phyloP scores from a whole-genome alignment of 2,329 filamentous ascomycete species.

The Penicillium polonicum region DNA sequence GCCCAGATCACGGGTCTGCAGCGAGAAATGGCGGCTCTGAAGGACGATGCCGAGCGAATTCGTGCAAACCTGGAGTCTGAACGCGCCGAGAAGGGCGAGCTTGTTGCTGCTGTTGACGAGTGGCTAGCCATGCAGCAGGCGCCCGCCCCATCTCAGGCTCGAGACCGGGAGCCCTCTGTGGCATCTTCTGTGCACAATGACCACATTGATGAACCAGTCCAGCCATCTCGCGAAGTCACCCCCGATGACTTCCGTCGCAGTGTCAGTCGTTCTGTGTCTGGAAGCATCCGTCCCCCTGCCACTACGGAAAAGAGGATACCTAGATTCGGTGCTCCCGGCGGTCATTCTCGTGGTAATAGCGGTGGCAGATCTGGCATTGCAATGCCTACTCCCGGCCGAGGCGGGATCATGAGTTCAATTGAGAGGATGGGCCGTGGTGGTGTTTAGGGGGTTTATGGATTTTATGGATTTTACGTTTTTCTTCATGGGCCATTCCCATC shows the following conservation, averaged over 20 bases:
- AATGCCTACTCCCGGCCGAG: conserved; percentile 50
- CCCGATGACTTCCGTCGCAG: conserved; percentile 25
- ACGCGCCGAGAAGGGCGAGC: conserved; percentile 50
- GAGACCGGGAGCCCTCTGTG: conserved; percentile 19
- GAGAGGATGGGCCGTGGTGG: conserved; percentile 73
- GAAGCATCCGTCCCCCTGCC: conserved; percentile 34
- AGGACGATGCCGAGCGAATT: conserved; percentile 66
- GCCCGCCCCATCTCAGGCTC: conserved; percentile 10
- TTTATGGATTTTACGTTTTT: background rate
- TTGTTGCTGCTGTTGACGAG: conserved; percentile 49
- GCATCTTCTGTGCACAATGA: conserved; percentile 14
- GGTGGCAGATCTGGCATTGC: conserved; percentile 39
- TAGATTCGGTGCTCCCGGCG: conserved; percentile 32
- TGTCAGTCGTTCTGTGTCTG: conserved; percentile 29
- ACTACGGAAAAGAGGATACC: conserved; percentile 33
- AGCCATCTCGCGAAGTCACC: conserved; percentile 15
- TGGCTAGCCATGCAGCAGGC: conserved; percentile 45
- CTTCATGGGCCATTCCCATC: background rate
- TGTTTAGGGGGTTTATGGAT: conserved; percentile 12
- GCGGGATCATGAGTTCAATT: conserved; percentile 74
- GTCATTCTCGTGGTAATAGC: conserved; percentile 37
- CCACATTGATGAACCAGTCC: conserved; percentile 13
- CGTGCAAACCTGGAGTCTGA: conserved; percentile 57
- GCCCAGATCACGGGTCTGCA: conserved; percentile 74
- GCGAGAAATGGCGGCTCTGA: conserved; percentile 68